A percentile compares a stretch with the other conserved stretches of the same genome.
phyloP scores from a whole-genome alignment of 1,284 basidiomycete species.

The Puccinia brachypodii region DNA sequence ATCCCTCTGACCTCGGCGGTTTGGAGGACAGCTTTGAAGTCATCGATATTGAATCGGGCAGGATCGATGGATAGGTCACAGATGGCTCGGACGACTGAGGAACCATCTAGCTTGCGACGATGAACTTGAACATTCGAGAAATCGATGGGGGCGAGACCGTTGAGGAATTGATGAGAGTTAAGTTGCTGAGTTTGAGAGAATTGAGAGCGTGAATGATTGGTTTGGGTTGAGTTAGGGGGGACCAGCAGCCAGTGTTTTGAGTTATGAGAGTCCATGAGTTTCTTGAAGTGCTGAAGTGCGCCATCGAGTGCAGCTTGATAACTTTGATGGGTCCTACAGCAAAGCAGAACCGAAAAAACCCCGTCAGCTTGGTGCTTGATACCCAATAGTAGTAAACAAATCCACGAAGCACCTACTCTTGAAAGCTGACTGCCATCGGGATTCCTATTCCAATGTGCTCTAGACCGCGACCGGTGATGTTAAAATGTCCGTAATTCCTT shows the following conservation, averaged over 20 bases:
- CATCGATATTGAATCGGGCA: not conserved
- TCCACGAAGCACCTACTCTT: not conserved
- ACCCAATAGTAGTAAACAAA: not conserved
- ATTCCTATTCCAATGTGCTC: too few relatives aligned
- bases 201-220: conserved; percentile 51
- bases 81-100: conserved; percentile 79
- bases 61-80: conserved; percentile 68
- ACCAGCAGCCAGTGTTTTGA: conserved; percentile 59
- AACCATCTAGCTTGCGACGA: conserved; percentile 60
- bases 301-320: conserved; percentile 49
- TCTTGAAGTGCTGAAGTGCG: conserved; percentile 49
- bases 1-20: conserved; percentile 31
- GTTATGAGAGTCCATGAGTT: conserved; percentile 56
- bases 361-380: not conserved
- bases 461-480: too few relatives aligned
- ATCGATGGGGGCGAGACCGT: conserved; percentile 55
- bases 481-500: too few relatives aligned
- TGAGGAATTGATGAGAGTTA: conserved; percentile 38
- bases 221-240: conserved; percentile 53
- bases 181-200: conserved; percentile 45
- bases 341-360: not conserved
- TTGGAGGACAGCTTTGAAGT: conserved; percentile 37
- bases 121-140: conserved; percentile 59
- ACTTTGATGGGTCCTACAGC: conserved; percentile 49
- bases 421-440: conserved; percentile 18